Base-by-base conservation (phyloP, 768 basidiomycete species). In the Amanita brunnescens region DNA sequence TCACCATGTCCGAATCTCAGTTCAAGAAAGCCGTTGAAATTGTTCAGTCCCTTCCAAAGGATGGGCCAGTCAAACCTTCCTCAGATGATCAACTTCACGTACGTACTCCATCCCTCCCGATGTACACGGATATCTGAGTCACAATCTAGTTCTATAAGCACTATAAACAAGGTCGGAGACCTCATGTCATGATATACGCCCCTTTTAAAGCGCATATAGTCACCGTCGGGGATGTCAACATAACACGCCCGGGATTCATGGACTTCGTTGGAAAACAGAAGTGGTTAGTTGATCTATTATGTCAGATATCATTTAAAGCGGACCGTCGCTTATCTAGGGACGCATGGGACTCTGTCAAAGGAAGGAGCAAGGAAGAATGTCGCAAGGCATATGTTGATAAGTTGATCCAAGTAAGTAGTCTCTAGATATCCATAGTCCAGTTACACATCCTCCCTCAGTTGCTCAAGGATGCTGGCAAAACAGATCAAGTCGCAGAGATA, bases 201-300 rank as follows among this genome's bases (percentile, higher is more conserved):
- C 29, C n/a, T 35, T 37, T 14, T 49, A 45, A 40, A 48, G 35
- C 53, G 34, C 23, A 18, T 56, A 13, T 52, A 92, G 91, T 79
- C 40, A 91, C 74, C 6, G 62, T 80, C 33, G 92, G 93, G 46
- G 84, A 94, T 65, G 75, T 77, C 58, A 85, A 76, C 64, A 81
- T 70, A 47, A 0, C 65, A 21, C 70, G 77, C 21, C 87, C 88
- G 39, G 89, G 91, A 39, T 52, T 92, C 70, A 63, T 96, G 34
- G 90, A 95, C 64, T 94, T 96, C 61, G 68, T 71, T 18, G 94
- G 85, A 57, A 93, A 88, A 70, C 85, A 82, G 57, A 98, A 97
- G 75, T 95, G 92, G 91, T 91, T 46, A 55, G 69, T 13, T 46
- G 32, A 33, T n/a, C 30, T 33, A 20, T 53, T 41, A 14, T 6